Percentiles rank a stretch among this genome's conserved stretches.
Evolutionary conservation across 2,329 filamentous ascomycete species (phyloP).

Genomic region (Mycosphaerella arachidis): DNA sequence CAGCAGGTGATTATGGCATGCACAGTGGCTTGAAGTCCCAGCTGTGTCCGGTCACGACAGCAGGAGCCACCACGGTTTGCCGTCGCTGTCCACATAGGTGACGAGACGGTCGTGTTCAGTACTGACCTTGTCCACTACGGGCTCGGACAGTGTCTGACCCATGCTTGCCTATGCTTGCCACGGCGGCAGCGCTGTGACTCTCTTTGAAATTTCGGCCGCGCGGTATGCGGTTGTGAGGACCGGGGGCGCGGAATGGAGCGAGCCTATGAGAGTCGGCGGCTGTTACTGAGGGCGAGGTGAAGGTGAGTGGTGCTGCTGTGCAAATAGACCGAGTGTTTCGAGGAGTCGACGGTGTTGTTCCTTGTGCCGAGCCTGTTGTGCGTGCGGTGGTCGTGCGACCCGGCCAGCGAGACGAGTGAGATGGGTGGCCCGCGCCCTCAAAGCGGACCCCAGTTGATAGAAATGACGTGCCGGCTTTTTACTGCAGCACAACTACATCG

Average conservation of each 20-base stretch:
- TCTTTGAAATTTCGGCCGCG: slow-evolving; percentile 2
- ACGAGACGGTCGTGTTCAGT: slow-evolving; percentile 12
- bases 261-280: neutral
- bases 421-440: neutral
- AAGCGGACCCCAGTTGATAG: neutral
- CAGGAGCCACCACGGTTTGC: neutral
- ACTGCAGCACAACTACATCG: neutral
- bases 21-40: neutral
- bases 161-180: slow-evolving; percentile 51
- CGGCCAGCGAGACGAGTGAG: neutral
- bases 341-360: neutral
- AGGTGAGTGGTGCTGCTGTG: neutral
- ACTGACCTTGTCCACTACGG: slow-evolving; percentile 96
- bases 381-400: neutral
- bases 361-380: neutral
- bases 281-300: neutral
- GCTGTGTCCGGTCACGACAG: neutral
- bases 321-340: neutral
- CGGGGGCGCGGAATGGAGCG: neutral
- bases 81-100: neutral
- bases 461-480: neutral
- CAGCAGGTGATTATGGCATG: neutral
- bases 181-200: slow-evolving; percentile 2
- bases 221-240: neutral
- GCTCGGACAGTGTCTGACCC: slow-evolving; percentile 99